These are phyloP conservation scores for Cercospora beticola DNA, from an alignment of 2,329 filamentous ascomycete genomes.

Conservation along the genomic window DNA sequence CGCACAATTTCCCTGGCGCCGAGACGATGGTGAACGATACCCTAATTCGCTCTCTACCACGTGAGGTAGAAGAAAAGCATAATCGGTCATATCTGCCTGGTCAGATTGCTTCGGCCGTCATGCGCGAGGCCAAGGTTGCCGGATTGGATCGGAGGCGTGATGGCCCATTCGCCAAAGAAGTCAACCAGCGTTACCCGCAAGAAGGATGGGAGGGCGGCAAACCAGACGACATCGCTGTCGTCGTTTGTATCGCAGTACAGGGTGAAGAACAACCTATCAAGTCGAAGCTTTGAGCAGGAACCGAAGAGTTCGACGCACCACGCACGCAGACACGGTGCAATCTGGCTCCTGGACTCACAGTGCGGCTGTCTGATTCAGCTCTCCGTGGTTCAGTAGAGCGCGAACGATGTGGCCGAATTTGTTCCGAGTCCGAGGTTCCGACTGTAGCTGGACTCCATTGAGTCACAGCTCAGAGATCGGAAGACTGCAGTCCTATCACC, in stretches of 20 bases:
- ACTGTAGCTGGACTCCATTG: background rate
- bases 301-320: background rate
- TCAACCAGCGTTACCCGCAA: conserved; percentile 80
- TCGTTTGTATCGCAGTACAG: conserved; percentile 76
- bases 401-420: background rate
- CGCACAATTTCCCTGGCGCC: conserved; percentile 29
- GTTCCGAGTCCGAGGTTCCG: background rate
- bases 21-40: conserved; percentile 35
- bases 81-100: conserved; percentile 66
- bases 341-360: background rate
- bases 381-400: background rate
- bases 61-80: conserved; percentile 29
- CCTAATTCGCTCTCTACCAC: conserved; percentile 28
- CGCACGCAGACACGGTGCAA: background rate
- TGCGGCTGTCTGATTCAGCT: background rate
- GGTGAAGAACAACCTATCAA: conserved; percentile 31
- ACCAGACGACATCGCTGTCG: conserved; percentile 89
- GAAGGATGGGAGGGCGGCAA: conserved; percentile 92
- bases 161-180: conserved; percentile 92
- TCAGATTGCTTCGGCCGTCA: conserved; percentile 74
- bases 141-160: conserved; percentile 79
- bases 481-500: background rate
- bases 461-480: background rate
- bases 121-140: conserved; percentile 77
- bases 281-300: conserved; percentile 31